phyloP scores from a whole-genome alignment of 345 rosid genomes.

The Eucalyptus cloeziana region DNA sequence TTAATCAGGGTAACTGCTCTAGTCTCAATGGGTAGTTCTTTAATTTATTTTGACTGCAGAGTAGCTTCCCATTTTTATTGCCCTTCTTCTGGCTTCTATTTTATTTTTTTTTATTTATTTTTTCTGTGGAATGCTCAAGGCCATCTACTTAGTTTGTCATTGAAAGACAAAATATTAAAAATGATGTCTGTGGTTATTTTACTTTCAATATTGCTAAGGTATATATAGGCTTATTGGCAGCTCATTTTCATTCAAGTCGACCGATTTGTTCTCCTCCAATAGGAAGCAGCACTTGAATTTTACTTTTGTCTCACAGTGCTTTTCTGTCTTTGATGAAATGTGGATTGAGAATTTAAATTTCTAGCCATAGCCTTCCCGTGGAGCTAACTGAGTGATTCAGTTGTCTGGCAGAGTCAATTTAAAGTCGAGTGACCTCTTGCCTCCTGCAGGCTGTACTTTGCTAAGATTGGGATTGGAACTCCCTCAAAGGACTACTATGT shows the following conservation, averaged over 20 bases:
- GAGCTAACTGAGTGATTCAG: background rate
- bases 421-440: background rate
- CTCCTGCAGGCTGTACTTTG: conserved; percentile 20
- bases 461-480: conserved; percentile 28
- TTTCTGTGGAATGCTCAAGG: background rate
- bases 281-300: background rate
- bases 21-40: background rate
- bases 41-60: background rate
- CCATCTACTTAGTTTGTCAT: background rate
- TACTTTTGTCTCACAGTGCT: background rate
- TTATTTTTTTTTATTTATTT: background rate
- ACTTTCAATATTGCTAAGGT: background rate
- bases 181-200: background rate
- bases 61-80: background rate
- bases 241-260: background rate
- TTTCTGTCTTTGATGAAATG: background rate
- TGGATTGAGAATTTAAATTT: background rate
- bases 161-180: background rate
- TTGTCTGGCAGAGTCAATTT: background rate
- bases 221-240: background rate
- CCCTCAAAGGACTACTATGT: conserved; percentile 30
- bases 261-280: background rate
- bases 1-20: background rate
- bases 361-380: background rate
- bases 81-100: background rate